Evolutionary conservation across 768 basidiomycete species (phyloP).

Genomic region (Amanita rubescens): DNA sequence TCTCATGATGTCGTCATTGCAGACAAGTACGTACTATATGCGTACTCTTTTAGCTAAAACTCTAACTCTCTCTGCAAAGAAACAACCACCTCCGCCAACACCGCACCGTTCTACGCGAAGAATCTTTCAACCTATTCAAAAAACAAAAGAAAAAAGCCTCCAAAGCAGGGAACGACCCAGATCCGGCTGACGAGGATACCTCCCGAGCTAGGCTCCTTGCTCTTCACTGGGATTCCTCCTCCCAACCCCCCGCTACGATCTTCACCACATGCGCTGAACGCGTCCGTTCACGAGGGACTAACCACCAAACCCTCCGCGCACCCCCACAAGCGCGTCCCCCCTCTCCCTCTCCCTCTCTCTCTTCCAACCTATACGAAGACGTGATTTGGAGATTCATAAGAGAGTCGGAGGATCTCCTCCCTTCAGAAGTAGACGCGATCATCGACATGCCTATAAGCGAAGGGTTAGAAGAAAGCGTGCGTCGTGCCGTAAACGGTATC

Average conservation of each 20-base stretch:
- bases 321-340: constrained; percentile 18
- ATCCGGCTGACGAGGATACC: background rate
- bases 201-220: constrained; percentile 72
- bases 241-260: constrained; percentile 48
- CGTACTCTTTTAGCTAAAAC: background rate
- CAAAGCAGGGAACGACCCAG: background rate
- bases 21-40: constrained; percentile 63
- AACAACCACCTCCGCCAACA: constrained; percentile 89
- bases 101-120: constrained; percentile 60
- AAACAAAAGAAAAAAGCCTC: background rate
- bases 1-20: constrained; percentile 79
- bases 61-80: constrained; percentile 20
- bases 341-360: constrained; percentile 19
- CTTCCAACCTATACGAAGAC: constrained; percentile 51
- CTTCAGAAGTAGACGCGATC: constrained; percentile 53
- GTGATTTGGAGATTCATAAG: constrained; percentile 79
- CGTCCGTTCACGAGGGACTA: constrained; percentile 65
- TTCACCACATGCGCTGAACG: constrained; percentile 77
- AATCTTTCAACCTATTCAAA: constrained; percentile 26
- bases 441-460: constrained; percentile 57
- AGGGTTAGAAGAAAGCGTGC: constrained; percentile 44
- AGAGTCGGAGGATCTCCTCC: constrained; percentile 49
- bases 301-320: constrained; percentile 77
- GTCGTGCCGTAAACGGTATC: constrained; percentile 51
- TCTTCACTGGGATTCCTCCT: constrained; percentile 63